phyloP scores from a whole-genome alignment of 345 rosid genomes.

The Limnanthes douglasii region DNA sequence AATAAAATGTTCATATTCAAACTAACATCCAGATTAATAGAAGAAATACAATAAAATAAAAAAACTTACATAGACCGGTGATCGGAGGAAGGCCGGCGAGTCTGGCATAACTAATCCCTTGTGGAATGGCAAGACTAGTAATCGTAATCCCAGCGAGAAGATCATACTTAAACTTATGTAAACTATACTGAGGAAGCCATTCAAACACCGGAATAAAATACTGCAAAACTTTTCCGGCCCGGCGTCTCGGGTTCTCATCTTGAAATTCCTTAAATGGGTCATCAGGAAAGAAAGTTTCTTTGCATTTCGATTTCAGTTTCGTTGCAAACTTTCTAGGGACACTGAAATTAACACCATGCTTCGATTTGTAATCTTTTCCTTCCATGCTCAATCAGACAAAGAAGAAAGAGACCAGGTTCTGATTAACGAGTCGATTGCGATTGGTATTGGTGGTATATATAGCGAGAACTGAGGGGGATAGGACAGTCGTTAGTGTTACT shows the following conservation, averaged over 20 bases:
- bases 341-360: conserved; percentile 30
- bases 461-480: too few species aligned
- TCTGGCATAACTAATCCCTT: conserved; percentile 92
- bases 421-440: too few species aligned
- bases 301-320: conserved; percentile 34
- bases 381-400: too few species aligned
- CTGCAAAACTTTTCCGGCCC: conserved; percentile 20
- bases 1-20: neutral
- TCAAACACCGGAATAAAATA: conserved; percentile 65
- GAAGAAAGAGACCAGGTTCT: too few species aligned
- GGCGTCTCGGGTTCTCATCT: conserved; percentile 7
- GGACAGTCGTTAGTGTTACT: too few species aligned
- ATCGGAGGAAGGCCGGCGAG: conserved; percentile 71
- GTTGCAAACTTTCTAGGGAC: conserved; percentile 28
- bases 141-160: conserved; percentile 88
- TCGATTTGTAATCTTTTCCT: too few species aligned
- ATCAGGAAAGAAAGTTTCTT: conserved; percentile 70
- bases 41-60: neutral
- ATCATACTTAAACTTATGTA: conserved; percentile 33
- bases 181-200: conserved; percentile 61
- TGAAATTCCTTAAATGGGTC: conserved; percentile 55
- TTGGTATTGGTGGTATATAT: too few species aligned
- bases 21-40: neutral
- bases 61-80: conserved; percentile 59
- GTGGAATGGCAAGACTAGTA: conserved; percentile 84